phyloP scores from a whole-genome alignment of 345 rosid species.

The Pugionium dolabratum region DNA sequence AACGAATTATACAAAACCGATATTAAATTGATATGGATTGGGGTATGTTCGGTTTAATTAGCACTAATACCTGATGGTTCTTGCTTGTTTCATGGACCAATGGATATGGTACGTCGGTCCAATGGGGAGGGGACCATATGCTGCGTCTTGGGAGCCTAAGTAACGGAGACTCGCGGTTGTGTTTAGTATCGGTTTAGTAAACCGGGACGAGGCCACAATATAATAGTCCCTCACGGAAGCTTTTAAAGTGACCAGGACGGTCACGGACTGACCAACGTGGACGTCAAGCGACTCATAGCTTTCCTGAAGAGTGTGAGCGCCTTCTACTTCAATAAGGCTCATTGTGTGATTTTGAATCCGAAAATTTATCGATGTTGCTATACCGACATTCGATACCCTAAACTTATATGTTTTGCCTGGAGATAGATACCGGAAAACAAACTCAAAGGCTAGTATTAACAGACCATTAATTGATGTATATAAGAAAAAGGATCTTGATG shows the following conservation, averaged over 20 bases:
- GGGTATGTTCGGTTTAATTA: not conserved
- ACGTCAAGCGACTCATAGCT: slow-evolving; percentile 68
- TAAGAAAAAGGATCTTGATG: not conserved
- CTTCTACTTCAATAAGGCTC: slow-evolving; percentile 86
- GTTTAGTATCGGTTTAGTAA: slow-evolving; percentile 54
- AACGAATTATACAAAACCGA: not conserved
- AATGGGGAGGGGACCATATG: slow-evolving; percentile 56
- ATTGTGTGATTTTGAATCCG: slow-evolving; percentile 74
- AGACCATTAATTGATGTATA: not conserved
- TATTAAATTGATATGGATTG: not conserved
- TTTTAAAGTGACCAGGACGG: slow-evolving; percentile 57
- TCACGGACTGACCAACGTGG: slow-evolving; percentile 73
- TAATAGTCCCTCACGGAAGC: slow-evolving; percentile 53
- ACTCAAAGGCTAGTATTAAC: not conserved
- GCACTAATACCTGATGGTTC: slow-evolving; percentile 62
- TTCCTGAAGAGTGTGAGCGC: slow-evolving; percentile 75
- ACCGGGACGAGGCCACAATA: slow-evolving; percentile 79
- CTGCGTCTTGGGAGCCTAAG: slow-evolving; percentile 54
- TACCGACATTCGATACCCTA: slow-evolving; percentile 75
- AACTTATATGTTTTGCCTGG: slow-evolving; percentile 74
- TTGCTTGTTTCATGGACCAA: slow-evolving; percentile 90
- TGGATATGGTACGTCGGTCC: slow-evolving; percentile 74
- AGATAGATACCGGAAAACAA: not conserved
- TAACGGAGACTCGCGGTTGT: slow-evolving; percentile 73
- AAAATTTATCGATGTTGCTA: slow-evolving; percentile 70